Conservation (phyloP, 2,329 filamentous ascomycete species). For the Pseudogymnoascus verrucosus region DNA sequence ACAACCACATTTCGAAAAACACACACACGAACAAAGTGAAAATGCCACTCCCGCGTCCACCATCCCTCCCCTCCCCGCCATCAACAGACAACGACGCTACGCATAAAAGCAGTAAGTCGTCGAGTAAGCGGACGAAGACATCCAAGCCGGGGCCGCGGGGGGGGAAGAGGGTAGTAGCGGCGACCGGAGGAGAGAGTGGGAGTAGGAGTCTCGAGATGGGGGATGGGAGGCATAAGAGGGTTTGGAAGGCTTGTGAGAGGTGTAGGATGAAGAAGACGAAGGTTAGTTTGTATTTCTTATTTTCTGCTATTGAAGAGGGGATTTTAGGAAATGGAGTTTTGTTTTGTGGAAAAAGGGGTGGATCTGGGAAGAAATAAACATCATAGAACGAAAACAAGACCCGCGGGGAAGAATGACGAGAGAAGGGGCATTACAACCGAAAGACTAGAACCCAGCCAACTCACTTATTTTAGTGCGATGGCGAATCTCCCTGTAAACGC, state of each 20-base stretch:
- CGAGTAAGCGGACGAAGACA: background rate
- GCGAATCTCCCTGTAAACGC: slow-evolving; percentile 58
- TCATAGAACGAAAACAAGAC: too few species aligned
- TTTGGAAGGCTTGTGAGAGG: slow-evolving; percentile 60
- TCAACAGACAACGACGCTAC: background rate
- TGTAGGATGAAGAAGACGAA: slow-evolving; percentile 65
- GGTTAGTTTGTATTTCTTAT: slow-evolving; percentile 31
- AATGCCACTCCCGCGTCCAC: background rate
- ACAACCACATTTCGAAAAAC: too few species aligned
- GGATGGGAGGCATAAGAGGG: slow-evolving; percentile 53
- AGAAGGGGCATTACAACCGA: background rate
- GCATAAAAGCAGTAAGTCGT: background rate
- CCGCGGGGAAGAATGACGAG: background rate
- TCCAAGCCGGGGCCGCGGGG: background rate
- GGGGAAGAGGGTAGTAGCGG: background rate
- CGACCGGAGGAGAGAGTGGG: background rate
- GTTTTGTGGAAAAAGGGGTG: too few species aligned
- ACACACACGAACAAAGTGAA: background rate
- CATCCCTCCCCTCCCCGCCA: background rate
- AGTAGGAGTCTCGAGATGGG: background rate
- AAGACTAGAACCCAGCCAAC: too few species aligned
- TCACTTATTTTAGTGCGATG: slow-evolving; percentile 44
- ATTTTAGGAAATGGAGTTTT: too few species aligned
- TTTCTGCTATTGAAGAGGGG: background rate
- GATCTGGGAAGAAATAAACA: too few species aligned